Percentiles rank a stretch among this genome's conserved stretches.
Evolutionary conservation across 129 eudicot species (phyloP).

Genomic region (Ambrosia artemisiifolia): DNA sequence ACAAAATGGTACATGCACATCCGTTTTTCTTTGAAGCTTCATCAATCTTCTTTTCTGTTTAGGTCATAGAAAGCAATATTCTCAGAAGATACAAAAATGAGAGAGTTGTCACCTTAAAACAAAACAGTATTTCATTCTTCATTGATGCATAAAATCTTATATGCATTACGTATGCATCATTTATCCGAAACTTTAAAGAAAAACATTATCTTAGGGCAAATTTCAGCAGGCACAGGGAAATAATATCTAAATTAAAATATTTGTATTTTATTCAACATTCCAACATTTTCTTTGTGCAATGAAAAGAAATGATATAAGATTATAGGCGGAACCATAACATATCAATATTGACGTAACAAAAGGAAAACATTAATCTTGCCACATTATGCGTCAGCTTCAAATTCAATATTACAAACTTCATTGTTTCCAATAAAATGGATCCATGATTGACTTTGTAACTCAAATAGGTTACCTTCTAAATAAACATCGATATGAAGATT

Average conservation of each 20-base stretch:
- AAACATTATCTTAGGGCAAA: neutral
- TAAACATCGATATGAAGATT: neutral
- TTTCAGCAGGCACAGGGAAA: neutral
- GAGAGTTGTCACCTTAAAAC: constrained; percentile 2
- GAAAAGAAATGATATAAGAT: neutral
- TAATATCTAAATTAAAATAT: neutral
- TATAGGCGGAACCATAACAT: neutral
- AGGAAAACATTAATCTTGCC: neutral
- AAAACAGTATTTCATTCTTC: too few species aligned
- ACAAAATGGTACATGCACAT: constrained; percentile 81
- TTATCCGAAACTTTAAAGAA: constrained; percentile 9
- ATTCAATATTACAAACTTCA: neutral
- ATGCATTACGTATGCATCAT: constrained; percentile 4
- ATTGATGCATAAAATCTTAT: too few species aligned
- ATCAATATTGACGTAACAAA: neutral
- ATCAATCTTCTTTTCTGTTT: constrained; percentile 86
- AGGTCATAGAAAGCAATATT: neutral
- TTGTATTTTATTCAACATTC: neutral
- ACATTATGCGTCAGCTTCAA: constrained; percentile 2
- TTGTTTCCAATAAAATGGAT: neutral
- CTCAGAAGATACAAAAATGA: constrained; percentile 2
- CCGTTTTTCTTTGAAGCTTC: constrained; percentile 57
- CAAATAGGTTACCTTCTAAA: neutral
- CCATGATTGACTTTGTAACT: neutral
- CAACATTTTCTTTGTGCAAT: neutral